A percentile compares a stretch with the other conserved stretches of the same genome.
Evolutionary conservation across 148 eudicot genomes (phyloP).

Genomic region (Gaultheria prostrata): DNA sequence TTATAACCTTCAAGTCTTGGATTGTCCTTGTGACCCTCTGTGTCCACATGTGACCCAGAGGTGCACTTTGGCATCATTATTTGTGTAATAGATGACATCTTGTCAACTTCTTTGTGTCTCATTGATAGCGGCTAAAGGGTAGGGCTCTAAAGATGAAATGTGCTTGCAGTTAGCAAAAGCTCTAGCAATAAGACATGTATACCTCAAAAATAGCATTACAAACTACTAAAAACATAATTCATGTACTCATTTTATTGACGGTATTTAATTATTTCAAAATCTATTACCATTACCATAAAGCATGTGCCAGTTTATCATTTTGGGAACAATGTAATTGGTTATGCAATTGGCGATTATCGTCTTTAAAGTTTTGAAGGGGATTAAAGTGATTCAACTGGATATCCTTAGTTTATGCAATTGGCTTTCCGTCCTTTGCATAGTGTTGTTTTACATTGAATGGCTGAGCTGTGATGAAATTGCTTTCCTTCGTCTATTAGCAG

Average conservation of each 20-base stretch:
- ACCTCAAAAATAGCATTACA: neutral
- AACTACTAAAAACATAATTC: neutral
- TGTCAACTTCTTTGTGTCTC: neutral
- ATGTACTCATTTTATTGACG: neutral
- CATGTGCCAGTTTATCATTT: neutral
- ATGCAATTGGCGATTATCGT: no score
- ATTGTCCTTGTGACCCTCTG: neutral
- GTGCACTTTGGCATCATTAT: neutral
- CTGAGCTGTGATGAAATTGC: neutral
- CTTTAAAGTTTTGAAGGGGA: neutral
- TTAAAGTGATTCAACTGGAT: neutral
- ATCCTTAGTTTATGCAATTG: constrained; percentile 3
- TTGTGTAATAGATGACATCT: neutral
- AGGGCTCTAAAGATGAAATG: neutral
- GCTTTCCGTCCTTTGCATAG: neutral
- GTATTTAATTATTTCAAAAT: no score
- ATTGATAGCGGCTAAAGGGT: neutral
- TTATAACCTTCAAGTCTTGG: neutral
- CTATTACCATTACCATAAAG: neutral
- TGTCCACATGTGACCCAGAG: neutral
- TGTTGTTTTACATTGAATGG: constrained; percentile 1
- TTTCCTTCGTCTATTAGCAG: neutral
- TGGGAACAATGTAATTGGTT: neutral
- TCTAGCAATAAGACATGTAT: neutral
- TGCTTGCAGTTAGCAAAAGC: neutral